Evolutionary conservation across 2,329 filamentous ascomycete species (phyloP).

Genomic region (Cryphonectria naterciae): DNA sequence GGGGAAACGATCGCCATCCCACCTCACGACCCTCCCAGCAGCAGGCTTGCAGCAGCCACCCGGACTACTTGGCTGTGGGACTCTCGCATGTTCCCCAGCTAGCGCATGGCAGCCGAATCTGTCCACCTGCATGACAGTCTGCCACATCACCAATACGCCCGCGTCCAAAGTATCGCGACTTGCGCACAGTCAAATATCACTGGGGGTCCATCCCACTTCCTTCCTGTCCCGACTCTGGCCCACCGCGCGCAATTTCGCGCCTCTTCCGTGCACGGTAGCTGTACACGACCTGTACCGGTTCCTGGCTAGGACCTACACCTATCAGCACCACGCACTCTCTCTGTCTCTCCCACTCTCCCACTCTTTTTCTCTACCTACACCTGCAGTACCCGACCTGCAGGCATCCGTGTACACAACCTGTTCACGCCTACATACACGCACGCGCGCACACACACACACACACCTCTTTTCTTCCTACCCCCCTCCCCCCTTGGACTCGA

Average conservation of each 20-base stretch:
- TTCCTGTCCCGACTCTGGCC: conserved; percentile 36
- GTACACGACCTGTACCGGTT: conserved; percentile 37
- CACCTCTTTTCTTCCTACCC: background rate
- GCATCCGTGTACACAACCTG: conserved; percentile 1
- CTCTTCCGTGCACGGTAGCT: conserved; percentile 38
- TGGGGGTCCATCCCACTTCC: conserved; percentile 35
- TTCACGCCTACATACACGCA: background rate
- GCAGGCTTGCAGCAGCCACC: conserved; percentile 28
- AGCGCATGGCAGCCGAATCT: conserved; percentile 44
- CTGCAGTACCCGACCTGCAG: conserved; percentile 23
- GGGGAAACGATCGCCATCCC: conserved; percentile 24
- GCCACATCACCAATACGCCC: conserved; percentile 50
- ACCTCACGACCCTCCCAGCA: conserved; percentile 19
- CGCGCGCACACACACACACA: background rate
- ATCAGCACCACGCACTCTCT: background rate
- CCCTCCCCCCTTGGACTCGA: conserved; percentile 18
- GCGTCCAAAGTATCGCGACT: conserved; percentile 43
- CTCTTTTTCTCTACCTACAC: conserved; percentile 1
- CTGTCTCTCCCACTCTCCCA: background rate
- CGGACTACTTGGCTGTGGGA: conserved; percentile 30
- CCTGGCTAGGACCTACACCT: conserved; percentile 17
- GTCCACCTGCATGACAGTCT: conserved; percentile 51
- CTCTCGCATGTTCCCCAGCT: conserved; percentile 35
- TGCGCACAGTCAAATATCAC: conserved; percentile 32
- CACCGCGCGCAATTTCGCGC: conserved; percentile 36